phyloP scores from a whole-genome alignment of 805 yeast genomes.

The Cephaloascus fragrans region DNA sequence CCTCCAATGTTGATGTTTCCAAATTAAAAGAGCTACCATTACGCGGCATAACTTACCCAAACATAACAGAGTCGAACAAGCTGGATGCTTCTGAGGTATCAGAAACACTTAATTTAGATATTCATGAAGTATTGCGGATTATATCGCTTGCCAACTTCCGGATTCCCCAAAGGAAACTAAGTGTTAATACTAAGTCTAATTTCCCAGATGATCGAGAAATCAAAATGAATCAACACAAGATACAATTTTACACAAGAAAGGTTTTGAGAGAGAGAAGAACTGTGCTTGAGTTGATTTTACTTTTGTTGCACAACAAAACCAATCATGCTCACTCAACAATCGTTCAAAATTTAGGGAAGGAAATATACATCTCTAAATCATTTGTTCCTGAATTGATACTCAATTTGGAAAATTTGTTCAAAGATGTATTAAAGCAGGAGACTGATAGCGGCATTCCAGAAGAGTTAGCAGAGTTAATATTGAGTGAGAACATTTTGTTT shows the following conservation, averaged over 20 bases:
- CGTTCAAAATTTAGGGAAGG: constrained; percentile 26
- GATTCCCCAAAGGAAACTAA: constrained; percentile 20
- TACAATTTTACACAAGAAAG: constrained; percentile 23
- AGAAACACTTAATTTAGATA: constrained; percentile 25
- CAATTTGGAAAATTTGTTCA: constrained; percentile 7
- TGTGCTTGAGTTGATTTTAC: constrained; percentile 30
- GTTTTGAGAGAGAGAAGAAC: constrained; percentile 43
- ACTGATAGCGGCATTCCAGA: constrained; percentile 7
- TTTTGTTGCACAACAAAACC: constrained; percentile 19
- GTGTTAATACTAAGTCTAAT: constrained; percentile 14
- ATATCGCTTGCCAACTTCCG: constrained; percentile 27
- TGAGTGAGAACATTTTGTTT: constrained; percentile 19
- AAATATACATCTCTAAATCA: constrained; percentile 21
- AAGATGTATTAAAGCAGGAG: neutral
- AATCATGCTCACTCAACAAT: constrained; percentile 12
- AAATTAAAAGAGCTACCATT: constrained; percentile 21
- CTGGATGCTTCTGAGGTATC: constrained; percentile 31
- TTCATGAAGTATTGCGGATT: constrained; percentile 38
- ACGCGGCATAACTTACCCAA: constrained; percentile 28
- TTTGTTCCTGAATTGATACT: constrained; percentile 14
- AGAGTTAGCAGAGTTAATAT: constrained; percentile 12
- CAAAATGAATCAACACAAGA: constrained; percentile 16
- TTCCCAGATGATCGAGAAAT: constrained; percentile 26
- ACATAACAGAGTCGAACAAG: constrained; percentile 20
- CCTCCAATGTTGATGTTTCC: constrained; percentile 1